A percentile compares a stretch with the other conserved stretches of the same genome.
These are phyloP conservation scores for Aegilops speltoides DNA, from an alignment of 176 grass and related monocot genomes.

Conservation along the genomic window DNA sequence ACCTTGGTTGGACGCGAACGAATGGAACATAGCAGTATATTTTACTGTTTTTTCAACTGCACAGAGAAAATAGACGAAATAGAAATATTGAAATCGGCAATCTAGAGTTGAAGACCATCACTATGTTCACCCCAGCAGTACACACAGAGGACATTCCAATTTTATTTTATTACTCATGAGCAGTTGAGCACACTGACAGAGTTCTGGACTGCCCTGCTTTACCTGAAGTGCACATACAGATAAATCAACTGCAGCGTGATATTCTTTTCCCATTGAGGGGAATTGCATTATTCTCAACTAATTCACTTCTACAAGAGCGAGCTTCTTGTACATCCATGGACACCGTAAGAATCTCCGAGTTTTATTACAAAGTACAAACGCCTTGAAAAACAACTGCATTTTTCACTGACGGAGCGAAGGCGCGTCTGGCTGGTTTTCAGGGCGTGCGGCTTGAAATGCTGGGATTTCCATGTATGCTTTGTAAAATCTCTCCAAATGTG, in stretches of 20 bases:
- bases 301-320: background rate
- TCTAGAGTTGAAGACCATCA: too few species aligned
- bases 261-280: background rate
- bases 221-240: background rate
- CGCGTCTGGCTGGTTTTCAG: conserved; percentile 69
- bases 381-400: background rate
- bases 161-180: background rate
- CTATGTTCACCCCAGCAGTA: too few species aligned
- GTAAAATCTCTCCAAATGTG: conserved; percentile 52
- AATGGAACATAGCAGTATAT: too few species aligned
- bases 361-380: background rate
- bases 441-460: conserved; percentile 44
- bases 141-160: too few species aligned
- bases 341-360: background rate
- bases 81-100: too few species aligned
- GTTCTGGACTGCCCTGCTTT: background rate
- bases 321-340: background rate
- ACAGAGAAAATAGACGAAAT: too few species aligned
- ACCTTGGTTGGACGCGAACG: too few species aligned
- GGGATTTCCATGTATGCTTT: conserved; percentile 56
- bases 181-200: background rate
- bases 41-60: too few species aligned
- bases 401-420: background rate
- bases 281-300: background rate
- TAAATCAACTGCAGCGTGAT: background rate